A percentile compares a stretch with the other conserved stretches of the same genome.
These are phyloP conservation scores for Aspergillus arachidicola DNA, from an alignment of 2,329 filamentous ascomycete genomes.

Conservation along the genomic window DNA sequence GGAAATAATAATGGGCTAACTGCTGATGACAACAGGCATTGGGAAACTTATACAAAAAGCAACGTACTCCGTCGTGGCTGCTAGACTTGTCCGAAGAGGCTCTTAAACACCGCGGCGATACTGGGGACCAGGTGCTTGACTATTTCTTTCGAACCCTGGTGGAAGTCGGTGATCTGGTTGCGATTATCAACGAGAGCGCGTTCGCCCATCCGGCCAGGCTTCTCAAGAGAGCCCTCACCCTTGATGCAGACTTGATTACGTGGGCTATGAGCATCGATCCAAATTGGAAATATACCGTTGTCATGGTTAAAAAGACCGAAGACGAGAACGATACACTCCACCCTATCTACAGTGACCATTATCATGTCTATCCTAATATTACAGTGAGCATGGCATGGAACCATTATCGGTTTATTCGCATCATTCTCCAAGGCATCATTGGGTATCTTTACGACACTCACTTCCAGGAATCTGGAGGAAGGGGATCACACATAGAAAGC, in stretches of 20 bases:
- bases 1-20: neutral
- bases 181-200: conserved; percentile 1
- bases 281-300: conserved; percentile 15
- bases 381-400: conserved; percentile 25
- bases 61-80: conserved; percentile 11
- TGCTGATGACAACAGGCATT: conserved; percentile 4
- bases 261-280: conserved; percentile 18
- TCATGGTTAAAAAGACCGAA: conserved; percentile 1
- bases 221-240: conserved; percentile 12
- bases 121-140: conserved; percentile 4
- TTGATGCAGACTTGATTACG: conserved; percentile 17
- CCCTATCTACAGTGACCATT: conserved; percentile 15
- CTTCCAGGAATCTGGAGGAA: neutral
- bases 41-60: conserved; percentile 16
- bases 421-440: conserved; percentile 20
- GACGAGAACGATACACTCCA: neutral
- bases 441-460: neutral
- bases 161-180: conserved; percentile 15
- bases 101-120: conserved; percentile 4
- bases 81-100: conserved; percentile 12
- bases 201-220: neutral
- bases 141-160: conserved; percentile 17
- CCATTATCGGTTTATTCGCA: conserved; percentile 25
- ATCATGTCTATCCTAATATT: conserved; percentile 25
- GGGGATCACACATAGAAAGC: conserved; percentile 1